Evolutionary conservation across 2,329 filamentous ascomycete genomes (phyloP), one percentile per base, ranked within the genome.

Genomic region (Fusarium nurragi): DNA sequence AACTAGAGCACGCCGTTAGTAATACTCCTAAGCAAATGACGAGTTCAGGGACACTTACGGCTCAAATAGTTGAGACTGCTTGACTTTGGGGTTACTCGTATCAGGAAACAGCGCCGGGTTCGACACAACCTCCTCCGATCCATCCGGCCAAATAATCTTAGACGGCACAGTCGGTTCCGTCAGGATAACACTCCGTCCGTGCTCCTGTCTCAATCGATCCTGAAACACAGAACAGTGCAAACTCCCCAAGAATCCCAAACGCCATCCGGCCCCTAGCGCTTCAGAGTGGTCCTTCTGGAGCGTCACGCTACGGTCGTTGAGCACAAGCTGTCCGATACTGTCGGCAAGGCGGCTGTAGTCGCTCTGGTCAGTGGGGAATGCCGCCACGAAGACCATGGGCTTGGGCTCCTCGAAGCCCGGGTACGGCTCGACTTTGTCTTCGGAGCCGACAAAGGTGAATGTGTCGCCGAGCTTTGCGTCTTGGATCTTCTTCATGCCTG

Each of bases 151-250:
- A 11, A 92, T 77, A 9, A 98, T 85, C 76, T 94, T 96, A 71
- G 94, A 96, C 4, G 95, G 94, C 13, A 99, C 95, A 0, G 92
- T 94, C 0, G 95, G 95, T 34, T 97, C 94, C 0, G 95, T 99
- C 75, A 99, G 95, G 77, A 99, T 97, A 74, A 99, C 93, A 72
- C 89, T 95, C 4, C 92, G 91, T 6, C 94, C 95, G 72, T 99
- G 94, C 77, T 99, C 95, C 77, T 97, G 93, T 39, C 93, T 88
- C 50, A 99, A 80, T 1, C 95, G 91, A 77, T 99, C 95, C 78
- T 99, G 94, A 71, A 99, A 99, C 6, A 99, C 95, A n/a, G 94
- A 98, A 79, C 95, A 98, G 77, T 99, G 95, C 44, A 99, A 81
- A 13, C 94, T 98, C n/a, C 95, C 95, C 5, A 99, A 80, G 74